phyloP scores from a whole-genome alignment of 345 rosid genomes.

The Lumnitzera littorea region DNA sequence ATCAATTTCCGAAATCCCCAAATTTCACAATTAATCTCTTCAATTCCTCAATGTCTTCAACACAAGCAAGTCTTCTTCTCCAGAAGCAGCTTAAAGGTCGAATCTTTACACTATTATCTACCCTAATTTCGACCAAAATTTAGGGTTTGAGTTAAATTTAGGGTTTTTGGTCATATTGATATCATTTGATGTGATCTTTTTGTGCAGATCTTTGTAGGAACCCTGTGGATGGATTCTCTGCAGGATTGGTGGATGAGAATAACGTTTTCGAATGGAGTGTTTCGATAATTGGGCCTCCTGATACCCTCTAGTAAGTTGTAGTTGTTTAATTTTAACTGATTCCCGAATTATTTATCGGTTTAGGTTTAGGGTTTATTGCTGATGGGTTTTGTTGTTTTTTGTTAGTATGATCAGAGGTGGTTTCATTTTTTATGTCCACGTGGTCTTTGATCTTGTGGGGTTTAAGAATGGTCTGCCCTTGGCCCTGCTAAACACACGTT shows the following conservation, averaged over 20 bases:
- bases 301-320: slow-evolving; percentile 63
- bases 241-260: slow-evolving; percentile 91
- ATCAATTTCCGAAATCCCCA: no score
- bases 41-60: slow-evolving; percentile 30
- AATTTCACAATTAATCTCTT: slow-evolving; percentile 2
- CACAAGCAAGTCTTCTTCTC: slow-evolving; percentile 93
- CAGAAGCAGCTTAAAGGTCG: slow-evolving; percentile 88
- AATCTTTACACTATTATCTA: background rate
- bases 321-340: slow-evolving; percentile 2
- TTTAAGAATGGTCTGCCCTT: no score
- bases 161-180: background rate
- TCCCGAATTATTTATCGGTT: background rate
- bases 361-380: background rate
- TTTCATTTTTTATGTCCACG: background rate
- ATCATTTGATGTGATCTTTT: slow-evolving; percentile 2
- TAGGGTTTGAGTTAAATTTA: background rate
- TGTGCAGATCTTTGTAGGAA: slow-evolving; percentile 93
- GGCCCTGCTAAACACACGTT: no score
- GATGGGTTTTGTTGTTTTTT: background rate
- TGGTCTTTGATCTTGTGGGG: no score
- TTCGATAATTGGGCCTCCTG: slow-evolving; percentile 92
- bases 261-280: slow-evolving; percentile 96
- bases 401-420: background rate
- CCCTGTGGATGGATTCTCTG: slow-evolving; percentile 96
- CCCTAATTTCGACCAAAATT: background rate